Conservation (phyloP, 257 asterid species). For the Agastache rugosa region DNA sequence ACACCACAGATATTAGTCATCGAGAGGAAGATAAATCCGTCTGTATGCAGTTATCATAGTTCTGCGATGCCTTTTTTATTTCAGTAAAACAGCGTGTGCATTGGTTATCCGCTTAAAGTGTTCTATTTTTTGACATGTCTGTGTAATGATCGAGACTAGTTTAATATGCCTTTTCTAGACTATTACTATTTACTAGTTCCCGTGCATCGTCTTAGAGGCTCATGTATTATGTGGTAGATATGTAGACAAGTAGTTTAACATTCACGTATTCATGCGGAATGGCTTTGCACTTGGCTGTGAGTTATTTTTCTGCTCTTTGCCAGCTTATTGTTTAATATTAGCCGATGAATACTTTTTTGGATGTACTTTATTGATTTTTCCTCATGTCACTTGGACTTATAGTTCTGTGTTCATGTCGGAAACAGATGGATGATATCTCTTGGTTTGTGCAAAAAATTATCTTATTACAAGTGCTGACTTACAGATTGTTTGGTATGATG, state of each 20-base stretch:
- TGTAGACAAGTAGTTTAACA: background rate
- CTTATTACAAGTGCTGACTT: constrained; percentile 2
- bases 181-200: background rate
- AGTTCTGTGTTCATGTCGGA: constrained; percentile 1
- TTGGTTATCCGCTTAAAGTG: constrained; percentile 6
- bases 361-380: background rate
- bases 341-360: background rate
- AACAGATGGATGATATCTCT: constrained; percentile 9
- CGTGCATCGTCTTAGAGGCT: background rate
- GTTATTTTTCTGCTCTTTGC: background rate
- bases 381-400: background rate
- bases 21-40: background rate
- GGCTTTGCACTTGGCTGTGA: background rate
- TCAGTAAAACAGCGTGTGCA: constrained; percentile 2
- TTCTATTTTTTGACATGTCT: background rate
- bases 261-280: background rate
- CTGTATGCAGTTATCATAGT: background rate
- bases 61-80: background rate
- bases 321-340: background rate
- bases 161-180: background rate
- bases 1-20: too few species aligned
- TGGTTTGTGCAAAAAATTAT: constrained; percentile 15
- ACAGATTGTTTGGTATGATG: constrained; percentile 13
- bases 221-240: background rate
- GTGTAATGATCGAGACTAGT: constrained; percentile 16